Evolutionary conservation across 371 early-diverging fungal genomes (phyloP).

Genomic region (Entomophthora muscae): DNA sequence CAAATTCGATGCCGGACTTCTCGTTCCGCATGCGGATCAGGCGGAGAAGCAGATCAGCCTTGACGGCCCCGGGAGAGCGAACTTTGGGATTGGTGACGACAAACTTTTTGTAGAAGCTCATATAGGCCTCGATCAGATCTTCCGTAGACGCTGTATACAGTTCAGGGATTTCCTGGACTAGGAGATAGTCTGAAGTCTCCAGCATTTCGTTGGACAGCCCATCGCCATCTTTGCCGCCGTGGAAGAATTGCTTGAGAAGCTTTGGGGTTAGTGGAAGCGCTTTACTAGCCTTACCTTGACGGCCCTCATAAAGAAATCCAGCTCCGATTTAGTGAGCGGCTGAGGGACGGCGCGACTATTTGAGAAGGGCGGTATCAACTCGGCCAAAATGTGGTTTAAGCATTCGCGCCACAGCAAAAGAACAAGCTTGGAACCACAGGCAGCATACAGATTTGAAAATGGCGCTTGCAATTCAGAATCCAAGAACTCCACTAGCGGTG

Average conservation of each 20-base stretch:
- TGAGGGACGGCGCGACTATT: too few species aligned
- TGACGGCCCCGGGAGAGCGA: too few species aligned
- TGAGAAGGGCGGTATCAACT: too few species aligned
- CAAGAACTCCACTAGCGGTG: too few species aligned
- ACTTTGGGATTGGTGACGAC: too few species aligned
- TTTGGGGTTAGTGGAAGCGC: slow-evolving; percentile 12
- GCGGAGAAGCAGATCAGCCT: neutral
- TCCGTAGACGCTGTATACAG: slow-evolving; percentile 39
- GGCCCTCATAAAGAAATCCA: slow-evolving; percentile 1
- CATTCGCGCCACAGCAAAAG: too few species aligned
- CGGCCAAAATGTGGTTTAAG: too few species aligned
- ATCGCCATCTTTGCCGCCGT: slow-evolving; percentile 73
- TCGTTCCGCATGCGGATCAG: neutral
- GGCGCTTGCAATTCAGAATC: too few species aligned
- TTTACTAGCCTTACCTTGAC: neutral
- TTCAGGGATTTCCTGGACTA: slow-evolving; percentile 33
- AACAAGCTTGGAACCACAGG: too few species aligned
- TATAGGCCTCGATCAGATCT: slow-evolving; percentile 36
- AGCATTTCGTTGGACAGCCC: slow-evolving; percentile 51
- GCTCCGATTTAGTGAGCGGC: neutral
- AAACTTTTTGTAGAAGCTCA: neutral
- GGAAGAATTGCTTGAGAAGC: slow-evolving; percentile 65
- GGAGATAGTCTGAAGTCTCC: slow-evolving; percentile 54
- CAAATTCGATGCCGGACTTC: neutral
- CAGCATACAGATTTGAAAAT: too few species aligned